phyloP scores from a whole-genome alignment of 257 asterid genomes.

The Galeopsis tetrahit region DNA sequence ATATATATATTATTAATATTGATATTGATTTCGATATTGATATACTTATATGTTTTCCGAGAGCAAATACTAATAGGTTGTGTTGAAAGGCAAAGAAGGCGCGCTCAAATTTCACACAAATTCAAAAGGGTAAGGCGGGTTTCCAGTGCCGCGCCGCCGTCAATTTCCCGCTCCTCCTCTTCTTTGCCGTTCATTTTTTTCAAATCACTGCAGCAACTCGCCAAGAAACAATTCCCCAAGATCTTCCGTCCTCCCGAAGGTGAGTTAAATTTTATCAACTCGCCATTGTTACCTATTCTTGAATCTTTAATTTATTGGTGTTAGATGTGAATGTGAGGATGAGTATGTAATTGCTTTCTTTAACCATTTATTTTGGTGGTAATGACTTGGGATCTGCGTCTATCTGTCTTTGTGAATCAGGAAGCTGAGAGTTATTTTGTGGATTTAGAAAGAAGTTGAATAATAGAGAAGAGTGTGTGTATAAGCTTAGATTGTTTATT shows the following conservation, averaged over 20 bases:
- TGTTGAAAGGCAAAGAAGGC: neutral
- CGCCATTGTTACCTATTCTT: neutral
- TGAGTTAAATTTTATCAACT: constrained; percentile 7
- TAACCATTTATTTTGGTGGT: neutral
- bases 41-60: no score
- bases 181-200: neutral
- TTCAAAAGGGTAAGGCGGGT: constrained; percentile 37
- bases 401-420: constrained; percentile 26
- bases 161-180: constrained; percentile 26
- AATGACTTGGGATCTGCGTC: constrained; percentile 17
- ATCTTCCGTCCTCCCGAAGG: constrained; percentile 19
- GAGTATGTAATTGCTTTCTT: neutral
- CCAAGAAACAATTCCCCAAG: constrained; percentile 3
- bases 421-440: constrained; percentile 12
- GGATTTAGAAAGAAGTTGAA: constrained; percentile 9
- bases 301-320: neutral
- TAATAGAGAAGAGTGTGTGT: neutral
- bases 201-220: constrained; percentile 1
- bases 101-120: constrained; percentile 37
- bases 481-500: constrained; percentile 28
- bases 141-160: neutral
- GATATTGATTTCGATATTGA: no score
- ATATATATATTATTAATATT: no score
- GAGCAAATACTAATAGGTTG: no score
- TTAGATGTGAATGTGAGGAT: no score